phyloP scores from a whole-genome alignment of 2,329 filamentous ascomycete genomes.

The Talaromyces funiculosus region DNA sequence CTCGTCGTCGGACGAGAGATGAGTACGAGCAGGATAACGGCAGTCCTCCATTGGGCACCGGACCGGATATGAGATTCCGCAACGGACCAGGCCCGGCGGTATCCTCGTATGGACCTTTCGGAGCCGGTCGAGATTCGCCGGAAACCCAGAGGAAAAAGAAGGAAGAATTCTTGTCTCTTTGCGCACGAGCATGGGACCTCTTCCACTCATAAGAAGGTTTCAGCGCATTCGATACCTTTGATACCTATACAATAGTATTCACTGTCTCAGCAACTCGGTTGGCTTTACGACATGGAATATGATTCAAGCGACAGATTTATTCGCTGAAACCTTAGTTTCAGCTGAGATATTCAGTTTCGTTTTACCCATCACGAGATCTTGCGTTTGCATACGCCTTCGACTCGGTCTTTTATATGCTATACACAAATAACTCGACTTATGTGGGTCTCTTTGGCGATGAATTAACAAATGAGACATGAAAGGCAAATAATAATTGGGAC shows the following conservation, averaged over 20 bases:
- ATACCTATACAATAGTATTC: not conserved
- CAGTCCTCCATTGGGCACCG: constrained; percentile 75
- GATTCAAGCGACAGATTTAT: not conserved
- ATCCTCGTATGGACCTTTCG: constrained; percentile 64
- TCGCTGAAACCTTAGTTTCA: not conserved
- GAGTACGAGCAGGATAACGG: constrained; percentile 88
- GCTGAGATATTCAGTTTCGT: not conserved
- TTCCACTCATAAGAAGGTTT: constrained; percentile 67
- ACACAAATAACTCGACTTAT: not conserved
- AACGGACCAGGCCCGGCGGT: constrained; percentile 29
- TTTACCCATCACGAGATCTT: not conserved
- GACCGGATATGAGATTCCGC: constrained; percentile 49
- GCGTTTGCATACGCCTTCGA: constrained; percentile 2
- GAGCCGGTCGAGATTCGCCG: constrained; percentile 73
- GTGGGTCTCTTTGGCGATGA: not conserved
- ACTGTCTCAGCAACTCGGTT: not conserved
- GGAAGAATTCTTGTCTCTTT: constrained; percentile 83
- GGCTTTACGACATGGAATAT: not conserved
- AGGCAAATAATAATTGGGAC: constrained; percentile 8
- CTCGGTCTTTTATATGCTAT: not conserved
- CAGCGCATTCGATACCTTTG: not conserved
- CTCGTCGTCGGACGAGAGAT: constrained; percentile 69
- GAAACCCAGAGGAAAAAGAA: constrained; percentile 81
- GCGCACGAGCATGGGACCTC: constrained; percentile 88
- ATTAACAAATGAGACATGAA: constrained; percentile 11